Evolutionary conservation across 805 yeast genomes (phyloP).

Genomic region (Dipodascopsis uninucleata): DNA sequence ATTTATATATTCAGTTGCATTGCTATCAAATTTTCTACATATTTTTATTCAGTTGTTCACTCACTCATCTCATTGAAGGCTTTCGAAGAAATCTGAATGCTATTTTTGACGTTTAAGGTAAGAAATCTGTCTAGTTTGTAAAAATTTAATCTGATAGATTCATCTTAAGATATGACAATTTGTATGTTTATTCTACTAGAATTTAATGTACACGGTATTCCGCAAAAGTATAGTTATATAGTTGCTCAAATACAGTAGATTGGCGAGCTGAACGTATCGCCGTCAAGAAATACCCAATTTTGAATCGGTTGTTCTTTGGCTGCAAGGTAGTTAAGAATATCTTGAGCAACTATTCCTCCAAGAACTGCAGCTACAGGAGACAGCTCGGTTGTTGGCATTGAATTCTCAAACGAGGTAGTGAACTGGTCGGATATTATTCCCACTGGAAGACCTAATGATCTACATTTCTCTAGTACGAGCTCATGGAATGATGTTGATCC

Average conservation of each 20-base stretch:
- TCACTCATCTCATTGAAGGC: no score
- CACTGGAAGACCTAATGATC: conserved; percentile 45
- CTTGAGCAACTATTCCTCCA: conserved; percentile 90
- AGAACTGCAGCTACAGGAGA: conserved; percentile 81
- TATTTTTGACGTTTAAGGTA: no score
- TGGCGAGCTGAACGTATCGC: conserved; percentile 68
- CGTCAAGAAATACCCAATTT: conserved; percentile 75
- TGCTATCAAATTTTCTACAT: no score
- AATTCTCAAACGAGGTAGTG: conserved; percentile 34
- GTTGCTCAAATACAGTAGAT: conserved; percentile 58
- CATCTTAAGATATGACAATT: no score
- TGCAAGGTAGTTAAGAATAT: conserved; percentile 76
- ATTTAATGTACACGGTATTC: no score
- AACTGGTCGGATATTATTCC: conserved; percentile 44
- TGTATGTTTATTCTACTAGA: no score
- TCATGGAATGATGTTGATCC: conserved; percentile 8
- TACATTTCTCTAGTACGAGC: conserved; percentile 20
- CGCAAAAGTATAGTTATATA: no score
- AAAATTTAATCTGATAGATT: no score
- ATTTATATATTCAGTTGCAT: no score
- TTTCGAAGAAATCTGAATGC: no score
- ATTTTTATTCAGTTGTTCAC: no score
- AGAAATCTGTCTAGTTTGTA: no score
- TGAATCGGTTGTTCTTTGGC: conserved; percentile 76
- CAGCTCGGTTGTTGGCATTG: conserved; percentile 54